Evolutionary conservation across 768 basidiomycete species (phyloP).

Genomic region (Rhizopogon salebrosus): DNA sequence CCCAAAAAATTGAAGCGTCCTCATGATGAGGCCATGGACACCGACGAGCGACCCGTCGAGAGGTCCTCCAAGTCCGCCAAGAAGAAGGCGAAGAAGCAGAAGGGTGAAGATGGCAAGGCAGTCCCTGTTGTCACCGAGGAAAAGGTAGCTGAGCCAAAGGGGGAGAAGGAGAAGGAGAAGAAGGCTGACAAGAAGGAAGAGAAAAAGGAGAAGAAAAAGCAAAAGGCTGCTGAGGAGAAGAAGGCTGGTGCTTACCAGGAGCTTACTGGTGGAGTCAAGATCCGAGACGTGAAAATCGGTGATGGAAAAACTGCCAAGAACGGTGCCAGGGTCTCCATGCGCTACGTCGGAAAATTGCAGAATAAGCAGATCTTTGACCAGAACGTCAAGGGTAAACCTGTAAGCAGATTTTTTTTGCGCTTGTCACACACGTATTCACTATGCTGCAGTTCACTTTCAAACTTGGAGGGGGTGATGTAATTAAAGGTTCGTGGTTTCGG

Average conservation of each 20-base stretch:
- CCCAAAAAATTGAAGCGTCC: conserved; percentile 61
- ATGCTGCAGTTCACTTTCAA: conserved; percentile 61
- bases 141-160: conserved; percentile 20
- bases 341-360: conserved; percentile 88
- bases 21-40: conserved; percentile 55
- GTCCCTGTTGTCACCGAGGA: conserved; percentile 23
- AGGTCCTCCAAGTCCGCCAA: conserved; percentile 50
- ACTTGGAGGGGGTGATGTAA: conserved; percentile 86
- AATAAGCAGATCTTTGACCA: conserved; percentile 75
- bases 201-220: conserved; percentile 24
- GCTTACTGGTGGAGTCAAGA: conserved; percentile 68
- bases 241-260: conserved; percentile 24
- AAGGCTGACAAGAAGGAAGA: conserved; percentile 31
- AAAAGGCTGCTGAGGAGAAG: conserved; percentile 21
- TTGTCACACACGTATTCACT: neutral
- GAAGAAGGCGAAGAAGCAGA: conserved; percentile 71
- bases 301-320: conserved; percentile 83
- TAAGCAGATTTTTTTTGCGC: conserved; percentile 34
- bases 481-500: conserved; percentile 56
- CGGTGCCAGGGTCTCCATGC: conserved; percentile 77
- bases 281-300: conserved; percentile 74
- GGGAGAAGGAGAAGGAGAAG: conserved; percentile 29
- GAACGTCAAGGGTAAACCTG: conserved; percentile 82
- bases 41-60: conserved; percentile 24
- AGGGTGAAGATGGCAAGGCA: conserved; percentile 49